phyloP scores from a whole-genome alignment of 495 filamentous ascomycete genomes.

The Glarea lozoyensis region DNA sequence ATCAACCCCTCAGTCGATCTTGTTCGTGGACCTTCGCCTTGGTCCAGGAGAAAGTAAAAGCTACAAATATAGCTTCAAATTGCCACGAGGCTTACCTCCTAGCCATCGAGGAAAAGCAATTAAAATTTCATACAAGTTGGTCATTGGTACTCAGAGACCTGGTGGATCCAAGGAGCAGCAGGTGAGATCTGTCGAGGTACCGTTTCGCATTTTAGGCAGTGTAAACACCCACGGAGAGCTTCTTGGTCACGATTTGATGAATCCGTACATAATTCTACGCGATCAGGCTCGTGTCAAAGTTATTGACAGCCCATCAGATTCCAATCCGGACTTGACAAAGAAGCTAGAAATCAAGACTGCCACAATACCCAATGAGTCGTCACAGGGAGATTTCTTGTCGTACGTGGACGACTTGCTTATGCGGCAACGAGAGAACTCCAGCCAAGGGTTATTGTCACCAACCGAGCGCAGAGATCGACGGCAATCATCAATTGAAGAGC shows the following conservation, averaged over 20 bases:
- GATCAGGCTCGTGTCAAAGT: conserved; percentile 64
- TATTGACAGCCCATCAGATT: conserved; percentile 29
- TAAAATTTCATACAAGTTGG: conserved; percentile 83
- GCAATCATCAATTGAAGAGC: conserved; percentile 39
- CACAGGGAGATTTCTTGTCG: conserved; percentile 54
- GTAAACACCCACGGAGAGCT: conserved; percentile 63
- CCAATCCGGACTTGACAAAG: conserved; percentile 3
- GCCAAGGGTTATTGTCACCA: conserved; percentile 59
- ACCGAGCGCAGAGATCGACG: conserved; percentile 45
- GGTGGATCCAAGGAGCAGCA: conserved; percentile 69
- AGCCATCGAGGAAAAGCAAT: conserved; percentile 89
- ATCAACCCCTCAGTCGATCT: conserved; percentile 91
- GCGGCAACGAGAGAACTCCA: conserved; percentile 41
- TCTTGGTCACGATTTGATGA: conserved; percentile 78
- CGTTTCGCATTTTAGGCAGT: conserved; percentile 88
- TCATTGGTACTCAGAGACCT: conserved; percentile 86
- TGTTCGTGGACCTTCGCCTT: conserved; percentile 88
- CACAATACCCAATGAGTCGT: conserved; percentile 16
- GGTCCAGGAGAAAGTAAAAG: conserved; percentile 82
- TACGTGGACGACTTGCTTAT: conserved; percentile 78
- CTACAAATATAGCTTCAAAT: conserved; percentile 74
- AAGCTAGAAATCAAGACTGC: conserved; percentile 23
- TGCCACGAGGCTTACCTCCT: conserved; percentile 82
- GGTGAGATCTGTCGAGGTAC: conserved; percentile 84
- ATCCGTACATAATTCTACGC: conserved; percentile 81